Evolutionary conservation across 345 rosid genomes (phyloP).

Genomic region (Eucalyptus erythrocorys): DNA sequence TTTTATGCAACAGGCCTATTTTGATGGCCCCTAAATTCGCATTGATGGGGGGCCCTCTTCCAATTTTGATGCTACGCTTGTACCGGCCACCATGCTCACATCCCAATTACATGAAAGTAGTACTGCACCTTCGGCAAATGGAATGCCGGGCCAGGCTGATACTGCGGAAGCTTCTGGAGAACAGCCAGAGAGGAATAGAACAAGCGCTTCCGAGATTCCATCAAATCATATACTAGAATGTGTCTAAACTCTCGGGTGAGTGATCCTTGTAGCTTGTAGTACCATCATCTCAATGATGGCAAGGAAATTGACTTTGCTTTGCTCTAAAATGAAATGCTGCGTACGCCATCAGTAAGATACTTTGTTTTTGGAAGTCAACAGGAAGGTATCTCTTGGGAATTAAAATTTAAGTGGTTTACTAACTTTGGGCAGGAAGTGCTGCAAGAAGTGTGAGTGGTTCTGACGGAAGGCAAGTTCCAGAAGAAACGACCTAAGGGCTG

Average conservation of each 20-base stretch:
- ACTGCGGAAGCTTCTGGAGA: conserved; percentile 18
- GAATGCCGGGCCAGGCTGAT: conserved; percentile 20
- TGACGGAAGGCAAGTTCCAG: conserved; percentile 45
- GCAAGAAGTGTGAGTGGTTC: conserved; percentile 46
- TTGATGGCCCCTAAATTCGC: conserved; percentile 79
- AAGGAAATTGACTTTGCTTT: neutral
- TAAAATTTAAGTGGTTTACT: neutral
- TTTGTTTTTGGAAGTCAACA: too few species aligned
- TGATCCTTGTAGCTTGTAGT: neutral
- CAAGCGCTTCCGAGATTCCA: conserved; percentile 45
- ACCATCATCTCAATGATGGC: neutral
- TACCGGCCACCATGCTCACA: conserved; percentile 79
- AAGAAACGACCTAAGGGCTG: conserved; percentile 23
- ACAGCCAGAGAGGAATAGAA: conserved; percentile 40
- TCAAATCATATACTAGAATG: conserved; percentile 77
- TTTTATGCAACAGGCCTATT: conserved; percentile 52
- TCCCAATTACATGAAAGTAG: conserved; percentile 70
- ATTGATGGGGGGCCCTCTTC: conserved; percentile 60
- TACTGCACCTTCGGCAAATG: conserved; percentile 22
- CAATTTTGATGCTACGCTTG: conserved; percentile 76
- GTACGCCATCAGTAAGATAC: neutral
- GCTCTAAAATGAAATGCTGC: neutral
- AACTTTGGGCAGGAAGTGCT: conserved; percentile 35
- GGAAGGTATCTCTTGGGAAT: neutral
- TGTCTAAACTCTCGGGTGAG: conserved; percentile 80